These are phyloP conservation scores for Zygosaccharomyces bisporus DNA, from an alignment of 805 yeast genomes.

Conservation along the genomic window DNA sequence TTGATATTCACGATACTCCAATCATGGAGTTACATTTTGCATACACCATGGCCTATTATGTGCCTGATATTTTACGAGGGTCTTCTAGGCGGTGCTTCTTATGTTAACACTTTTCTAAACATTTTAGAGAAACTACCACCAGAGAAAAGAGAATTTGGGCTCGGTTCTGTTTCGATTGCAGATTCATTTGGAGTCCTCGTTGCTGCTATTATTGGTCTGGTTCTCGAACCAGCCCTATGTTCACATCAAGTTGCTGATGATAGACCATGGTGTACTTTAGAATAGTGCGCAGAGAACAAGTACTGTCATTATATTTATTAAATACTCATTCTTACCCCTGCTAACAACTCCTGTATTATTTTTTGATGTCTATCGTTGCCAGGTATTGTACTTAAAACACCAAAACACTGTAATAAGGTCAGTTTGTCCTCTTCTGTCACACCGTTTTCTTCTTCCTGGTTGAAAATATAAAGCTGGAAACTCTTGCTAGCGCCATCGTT, in stretches of 20 bases:
- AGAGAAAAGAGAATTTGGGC: constrained; percentile 64
- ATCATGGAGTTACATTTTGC: constrained; percentile 55
- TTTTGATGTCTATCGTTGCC: constrained; percentile 54
- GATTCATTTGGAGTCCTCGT: constrained; percentile 80
- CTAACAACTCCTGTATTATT: constrained; percentile 51
- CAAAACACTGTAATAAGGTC: constrained; percentile 57
- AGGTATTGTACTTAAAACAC: constrained; percentile 50
- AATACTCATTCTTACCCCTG: constrained; percentile 36
- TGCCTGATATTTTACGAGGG: constrained; percentile 79
- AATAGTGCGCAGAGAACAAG: constrained; percentile 21
- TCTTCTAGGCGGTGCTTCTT: constrained; percentile 83
- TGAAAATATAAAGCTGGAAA: constrained; percentile 34
- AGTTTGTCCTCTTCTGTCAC: constrained; percentile 41
- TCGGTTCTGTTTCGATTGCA: constrained; percentile 80
- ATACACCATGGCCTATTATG: constrained; percentile 60
- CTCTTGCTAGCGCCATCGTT: constrained; percentile 34
- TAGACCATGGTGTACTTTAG: constrained; percentile 70
- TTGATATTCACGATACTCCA: constrained; percentile 57
- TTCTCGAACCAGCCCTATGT: constrained; percentile 73
- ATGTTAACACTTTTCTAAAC: constrained; percentile 80
- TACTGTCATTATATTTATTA: constrained; percentile 9
- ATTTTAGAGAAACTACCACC: constrained; percentile 58
- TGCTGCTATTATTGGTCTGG: constrained; percentile 73
- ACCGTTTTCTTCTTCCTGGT: constrained; percentile 40
- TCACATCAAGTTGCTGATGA: constrained; percentile 64